phyloP scores from a whole-genome alignment of 1,284 basidiomycete genomes.

The Pseudozyma tsukubaensis region DNA sequence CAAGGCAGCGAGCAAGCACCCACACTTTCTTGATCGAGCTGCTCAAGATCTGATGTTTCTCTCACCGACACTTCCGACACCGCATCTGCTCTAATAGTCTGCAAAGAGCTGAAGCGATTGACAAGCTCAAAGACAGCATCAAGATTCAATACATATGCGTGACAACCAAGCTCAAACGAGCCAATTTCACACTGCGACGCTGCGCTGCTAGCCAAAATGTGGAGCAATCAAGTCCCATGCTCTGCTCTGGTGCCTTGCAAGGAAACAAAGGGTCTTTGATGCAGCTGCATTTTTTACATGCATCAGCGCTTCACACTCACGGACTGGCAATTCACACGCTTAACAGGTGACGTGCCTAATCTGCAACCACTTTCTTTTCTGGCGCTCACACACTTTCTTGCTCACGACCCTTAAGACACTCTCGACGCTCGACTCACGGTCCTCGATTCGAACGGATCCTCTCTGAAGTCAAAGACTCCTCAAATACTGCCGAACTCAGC shows the following conservation, averaged over 20 bases:
- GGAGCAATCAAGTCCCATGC: slow-evolving; percentile 13
- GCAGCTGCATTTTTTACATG: slow-evolving; percentile 22
- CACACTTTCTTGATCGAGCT: too few species aligned
- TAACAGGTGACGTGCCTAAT: slow-evolving; percentile 10
- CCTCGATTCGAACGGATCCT: neutral
- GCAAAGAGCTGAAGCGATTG: too few species aligned
- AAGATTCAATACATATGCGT: too few species aligned
- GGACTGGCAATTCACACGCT: neutral
- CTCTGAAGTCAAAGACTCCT: too few species aligned
- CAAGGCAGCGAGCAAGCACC: too few species aligned
- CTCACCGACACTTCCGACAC: too few species aligned
- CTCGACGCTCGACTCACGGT: slow-evolving; percentile 7
- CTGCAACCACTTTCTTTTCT: neutral
- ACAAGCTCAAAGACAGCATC: too few species aligned
- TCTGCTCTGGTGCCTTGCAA: slow-evolving; percentile 23
- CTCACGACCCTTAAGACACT: neutral
- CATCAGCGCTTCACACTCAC: neutral
- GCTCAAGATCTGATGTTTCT: too few species aligned
- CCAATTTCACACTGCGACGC: slow-evolving; percentile 2
- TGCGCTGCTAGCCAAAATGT: slow-evolving; percentile 12
- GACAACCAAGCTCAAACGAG: neutral
- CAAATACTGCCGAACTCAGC: too few species aligned
- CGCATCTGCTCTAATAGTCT: too few species aligned
- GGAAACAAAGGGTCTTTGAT: slow-evolving; percentile 15
- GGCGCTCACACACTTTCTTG: neutral